Conservation (phyloP, 257 asterid species). For the Ehretia macrophylla region DNA sequence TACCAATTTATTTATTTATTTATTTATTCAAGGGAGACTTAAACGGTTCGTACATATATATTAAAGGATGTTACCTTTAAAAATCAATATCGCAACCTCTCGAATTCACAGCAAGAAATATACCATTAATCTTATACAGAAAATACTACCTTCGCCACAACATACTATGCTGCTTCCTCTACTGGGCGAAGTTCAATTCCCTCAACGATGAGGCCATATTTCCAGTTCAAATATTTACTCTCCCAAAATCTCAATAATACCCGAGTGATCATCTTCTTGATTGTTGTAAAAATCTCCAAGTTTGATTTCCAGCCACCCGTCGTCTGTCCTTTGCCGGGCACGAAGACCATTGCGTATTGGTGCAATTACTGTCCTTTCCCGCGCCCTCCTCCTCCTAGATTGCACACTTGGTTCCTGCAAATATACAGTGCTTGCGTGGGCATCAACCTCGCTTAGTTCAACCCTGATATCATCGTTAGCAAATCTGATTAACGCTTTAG, state of each 20-base stretch:
- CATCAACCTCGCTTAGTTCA: conserved; percentile 13
- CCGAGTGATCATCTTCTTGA: conserved; percentile 45
- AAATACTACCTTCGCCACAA: too few relatives aligned
- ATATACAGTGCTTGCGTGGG: conserved; percentile 3
- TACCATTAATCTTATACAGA: too few relatives aligned
- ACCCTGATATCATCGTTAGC: neutral
- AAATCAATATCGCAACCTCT: too few relatives aligned
- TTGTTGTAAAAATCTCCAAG: conserved; percentile 43
- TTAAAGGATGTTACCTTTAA: too few relatives aligned
- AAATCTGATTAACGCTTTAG: conserved; percentile 31
- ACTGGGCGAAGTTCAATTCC: conserved; percentile 63
- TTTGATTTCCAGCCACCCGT: conserved; percentile 64
- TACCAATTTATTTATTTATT: too few relatives aligned
- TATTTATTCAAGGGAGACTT: too few relatives aligned
- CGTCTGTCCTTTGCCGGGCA: conserved; percentile 27
- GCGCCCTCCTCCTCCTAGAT: too few relatives aligned
- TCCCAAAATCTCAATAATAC: conserved; percentile 50
- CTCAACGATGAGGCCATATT: conserved; percentile 50
- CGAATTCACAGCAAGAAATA: too few relatives aligned
- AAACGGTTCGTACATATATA: too few relatives aligned
- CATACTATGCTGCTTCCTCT: neutral
- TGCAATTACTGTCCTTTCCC: too few relatives aligned
- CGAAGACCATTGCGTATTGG: too few relatives aligned
- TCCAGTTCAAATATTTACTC: conserved; percentile 26
- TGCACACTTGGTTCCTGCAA: conserved; percentile 14